A percentile compares a stretch with the other conserved stretches of the same genome.
phyloP scores from a whole-genome alignment of 2,329 filamentous ascomycete genomes.

The Diplodia mutila region DNA sequence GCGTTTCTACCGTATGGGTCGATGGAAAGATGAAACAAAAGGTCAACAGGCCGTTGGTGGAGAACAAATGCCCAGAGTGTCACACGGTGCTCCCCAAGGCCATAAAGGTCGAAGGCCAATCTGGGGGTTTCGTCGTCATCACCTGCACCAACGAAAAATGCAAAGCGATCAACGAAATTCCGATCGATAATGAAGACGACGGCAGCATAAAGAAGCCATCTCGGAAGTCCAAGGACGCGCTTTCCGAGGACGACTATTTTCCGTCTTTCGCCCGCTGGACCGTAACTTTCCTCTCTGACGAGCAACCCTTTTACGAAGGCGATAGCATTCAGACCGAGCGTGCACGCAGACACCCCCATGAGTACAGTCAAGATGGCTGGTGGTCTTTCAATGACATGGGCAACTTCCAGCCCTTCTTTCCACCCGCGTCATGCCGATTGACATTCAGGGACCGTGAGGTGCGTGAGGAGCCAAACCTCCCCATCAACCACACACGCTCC shows the following conservation, averaged over 20 bases:
- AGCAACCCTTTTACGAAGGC: background rate
- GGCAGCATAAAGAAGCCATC: too few relatives aligned
- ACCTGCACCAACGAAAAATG: background rate
- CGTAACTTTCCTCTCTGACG: background rate
- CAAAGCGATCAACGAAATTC: background rate
- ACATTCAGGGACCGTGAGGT: background rate
- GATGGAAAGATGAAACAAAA: background rate
- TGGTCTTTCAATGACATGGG: slow-evolving; percentile 7
- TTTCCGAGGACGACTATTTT: background rate
- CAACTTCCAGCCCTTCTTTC: slow-evolving; percentile 10
- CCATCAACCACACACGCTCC: background rate
- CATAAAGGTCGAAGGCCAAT: background rate
- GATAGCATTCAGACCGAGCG: background rate
- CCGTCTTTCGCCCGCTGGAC: background rate
- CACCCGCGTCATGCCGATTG: background rate
- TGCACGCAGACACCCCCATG: background rate
- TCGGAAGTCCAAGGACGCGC: too few relatives aligned
- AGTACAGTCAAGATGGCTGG: background rate
- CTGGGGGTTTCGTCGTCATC: background rate
- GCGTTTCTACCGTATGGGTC: background rate
- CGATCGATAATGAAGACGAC: background rate
- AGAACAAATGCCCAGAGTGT: background rate
- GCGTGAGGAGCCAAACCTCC: background rate
- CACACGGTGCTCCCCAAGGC: background rate
- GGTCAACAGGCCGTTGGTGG: background rate